Percentiles rank a stretch among this genome's conserved stretches.
Conservation (phyloP, 2,329 filamentous ascomycete genomes). For the Fusarium sp. region DNA sequence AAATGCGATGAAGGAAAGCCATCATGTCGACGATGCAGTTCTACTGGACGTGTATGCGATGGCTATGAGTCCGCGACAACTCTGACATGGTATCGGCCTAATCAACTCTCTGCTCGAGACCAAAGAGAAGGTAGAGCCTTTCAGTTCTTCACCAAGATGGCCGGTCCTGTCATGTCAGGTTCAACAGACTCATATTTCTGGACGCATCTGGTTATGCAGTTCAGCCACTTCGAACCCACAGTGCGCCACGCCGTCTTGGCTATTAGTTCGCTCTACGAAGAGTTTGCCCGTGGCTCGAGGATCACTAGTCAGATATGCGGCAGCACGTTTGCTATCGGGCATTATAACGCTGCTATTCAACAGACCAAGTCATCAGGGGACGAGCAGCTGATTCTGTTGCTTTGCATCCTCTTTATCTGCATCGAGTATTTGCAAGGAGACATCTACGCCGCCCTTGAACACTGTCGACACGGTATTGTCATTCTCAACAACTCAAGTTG, state of each 20-base stretch:
- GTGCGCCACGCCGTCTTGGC: slow-evolving; percentile 30
- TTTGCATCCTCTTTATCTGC: slow-evolving; percentile 29
- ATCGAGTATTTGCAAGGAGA: slow-evolving; percentile 30
- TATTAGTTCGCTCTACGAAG: slow-evolving; percentile 28
- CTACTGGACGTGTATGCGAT: slow-evolving; percentile 10
- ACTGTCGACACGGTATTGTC: slow-evolving; percentile 15
- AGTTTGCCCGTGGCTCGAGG: neutral
- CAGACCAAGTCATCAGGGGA: slow-evolving; percentile 11
- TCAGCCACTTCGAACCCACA: slow-evolving; percentile 27
- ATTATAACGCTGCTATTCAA: slow-evolving; percentile 27
- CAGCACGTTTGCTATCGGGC: slow-evolving; percentile 12
- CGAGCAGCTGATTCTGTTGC: slow-evolving; percentile 11
- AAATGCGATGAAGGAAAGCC: slow-evolving; percentile 17
- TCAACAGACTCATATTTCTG: slow-evolving; percentile 33
- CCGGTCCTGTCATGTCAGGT: slow-evolving; percentile 17
- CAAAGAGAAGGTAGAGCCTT: slow-evolving; percentile 19
- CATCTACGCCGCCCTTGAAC: slow-evolving; percentile 11
- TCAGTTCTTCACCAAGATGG: slow-evolving; percentile 27
- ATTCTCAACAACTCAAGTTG: neutral
- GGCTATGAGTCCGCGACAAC: neutral
- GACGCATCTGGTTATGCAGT: slow-evolving; percentile 37
- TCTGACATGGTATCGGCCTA: slow-evolving; percentile 16
- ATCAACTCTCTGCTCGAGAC: slow-evolving; percentile 10
- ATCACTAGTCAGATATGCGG: slow-evolving; percentile 17
- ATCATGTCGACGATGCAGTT: neutral